phyloP scores from a whole-genome alignment of 2,329 filamentous ascomycete species.

The Beauveria brongniartii region DNA sequence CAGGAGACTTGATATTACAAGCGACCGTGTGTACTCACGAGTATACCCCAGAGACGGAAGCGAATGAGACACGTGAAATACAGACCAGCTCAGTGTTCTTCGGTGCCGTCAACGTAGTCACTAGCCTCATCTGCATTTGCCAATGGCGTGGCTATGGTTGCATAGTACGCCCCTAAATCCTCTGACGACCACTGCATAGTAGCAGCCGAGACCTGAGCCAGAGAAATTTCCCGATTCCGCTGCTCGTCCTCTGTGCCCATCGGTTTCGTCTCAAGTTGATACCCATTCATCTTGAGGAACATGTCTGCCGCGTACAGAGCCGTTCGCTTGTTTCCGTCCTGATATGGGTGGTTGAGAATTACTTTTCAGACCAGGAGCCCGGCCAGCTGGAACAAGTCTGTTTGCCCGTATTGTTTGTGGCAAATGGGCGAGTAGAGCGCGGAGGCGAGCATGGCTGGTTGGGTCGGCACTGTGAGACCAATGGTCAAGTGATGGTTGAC shows the following conservation, averaged over 20 bases:
- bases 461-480: constrained; percentile 3
- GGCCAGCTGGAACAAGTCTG: constrained; percentile 15
- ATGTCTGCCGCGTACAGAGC: constrained; percentile 15
- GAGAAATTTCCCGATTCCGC: constrained; percentile 8
- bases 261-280: constrained; percentile 12
- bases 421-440: constrained; percentile 12
- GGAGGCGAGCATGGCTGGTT: constrained; percentile 14
- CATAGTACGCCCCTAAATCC: constrained; percentile 14
- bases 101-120: no score
- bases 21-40: constrained; percentile 11
- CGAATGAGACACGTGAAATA: constrained; percentile 7
- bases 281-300: constrained; percentile 17
- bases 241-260: neutral
- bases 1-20: constrained; percentile 14
- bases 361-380: constrained; percentile 17
- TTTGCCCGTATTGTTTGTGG: constrained; percentile 16
- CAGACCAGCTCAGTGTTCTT: no score
- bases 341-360: constrained; percentile 17
- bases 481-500: no score
- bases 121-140: neutral
- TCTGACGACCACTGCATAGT: constrained; percentile 15
- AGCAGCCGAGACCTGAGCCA: constrained; percentile 15
- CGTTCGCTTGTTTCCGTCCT: constrained; percentile 17
- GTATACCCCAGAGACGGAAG: neutral
- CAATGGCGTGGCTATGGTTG: constrained; percentile 9